phyloP scores from a whole-genome alignment of 108 stramenopile species.

The Hondaea fermentalgiana region DNA sequence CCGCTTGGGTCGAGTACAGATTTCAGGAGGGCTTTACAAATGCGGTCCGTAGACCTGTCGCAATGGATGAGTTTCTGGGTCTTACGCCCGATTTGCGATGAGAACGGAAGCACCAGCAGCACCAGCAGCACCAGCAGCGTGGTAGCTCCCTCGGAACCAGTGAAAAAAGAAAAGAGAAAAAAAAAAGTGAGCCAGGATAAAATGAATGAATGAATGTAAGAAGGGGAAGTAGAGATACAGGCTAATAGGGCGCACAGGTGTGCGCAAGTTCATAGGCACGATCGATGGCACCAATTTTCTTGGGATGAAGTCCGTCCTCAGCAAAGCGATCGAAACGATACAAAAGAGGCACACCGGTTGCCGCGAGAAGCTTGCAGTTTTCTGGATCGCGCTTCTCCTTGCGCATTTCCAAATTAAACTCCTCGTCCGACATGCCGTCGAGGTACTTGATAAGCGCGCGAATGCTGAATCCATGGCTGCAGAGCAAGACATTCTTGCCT shows the following conservation, averaged over 20 bases:
- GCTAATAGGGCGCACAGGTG: background rate
- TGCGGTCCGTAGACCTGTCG: slow-evolving; percentile 16
- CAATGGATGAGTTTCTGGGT: background rate
- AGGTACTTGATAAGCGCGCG: slow-evolving; percentile 95
- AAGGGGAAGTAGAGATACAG: background rate
- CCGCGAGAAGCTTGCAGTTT: slow-evolving; percentile 7
- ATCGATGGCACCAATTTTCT: background rate
- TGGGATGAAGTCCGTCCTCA: slow-evolving; percentile 29
- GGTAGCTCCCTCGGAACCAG: no score
- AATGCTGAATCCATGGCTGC: slow-evolving; percentile 96
- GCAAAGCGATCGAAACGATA: slow-evolving; percentile 71
- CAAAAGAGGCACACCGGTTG: slow-evolving; percentile 76
- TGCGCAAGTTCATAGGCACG: slow-evolving; percentile 5
- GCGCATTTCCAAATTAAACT: slow-evolving; percentile 47
- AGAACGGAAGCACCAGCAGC: background rate
- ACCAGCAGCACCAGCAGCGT: no score
- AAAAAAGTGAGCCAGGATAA: no score
- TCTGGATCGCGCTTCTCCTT: slow-evolving; percentile 11
- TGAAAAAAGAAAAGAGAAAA: no score
- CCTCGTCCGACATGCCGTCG: slow-evolving; percentile 85
- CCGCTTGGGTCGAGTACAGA: background rate
- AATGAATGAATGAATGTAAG: no score
- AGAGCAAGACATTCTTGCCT: slow-evolving; percentile 89
- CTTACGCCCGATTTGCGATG: background rate
- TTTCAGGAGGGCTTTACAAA: slow-evolving; percentile 21